Base-by-base conservation (phyloP, 2,329 filamentous ascomycete genomes). In the Penicillium brasilianum region DNA sequence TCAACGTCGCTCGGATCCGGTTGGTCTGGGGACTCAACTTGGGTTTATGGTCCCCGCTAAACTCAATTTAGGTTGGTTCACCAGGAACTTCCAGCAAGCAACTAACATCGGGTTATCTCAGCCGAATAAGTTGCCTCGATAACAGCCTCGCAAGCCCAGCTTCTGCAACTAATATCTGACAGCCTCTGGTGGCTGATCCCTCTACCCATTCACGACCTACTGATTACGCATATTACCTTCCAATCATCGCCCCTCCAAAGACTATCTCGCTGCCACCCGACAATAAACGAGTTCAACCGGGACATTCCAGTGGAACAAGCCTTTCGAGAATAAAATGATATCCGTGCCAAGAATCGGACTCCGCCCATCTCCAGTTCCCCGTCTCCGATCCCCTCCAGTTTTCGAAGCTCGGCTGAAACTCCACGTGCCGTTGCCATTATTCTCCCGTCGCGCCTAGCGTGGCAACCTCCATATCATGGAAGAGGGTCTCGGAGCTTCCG, bases 161-260 rank as follows among this genome's bases (percentile, higher is more conserved):
- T 25, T 22, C 25, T 30, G 44, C 22, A 16, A 48, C 44, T n/a
- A 50, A 32, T 14, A 18, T 50, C 30, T 50, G 28, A 50, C 46
- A 50, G 46, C n/a, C 46, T 20, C 46, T 20, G 46, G 46, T 50
- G 46, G 46, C 46, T 18, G 46, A 34, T 50, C 16, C 30, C 9
- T 13, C 46, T 14, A 8, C 32, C 28, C 46, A 50, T 50, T 20
- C 28, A 32, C 46, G 13, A 10, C 8, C n/a, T 20, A 20, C 46
- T 13, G 46, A 32, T 32, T 50, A 18, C 46, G 16, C 4, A 20
- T 32, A 18, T 28, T 54, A 30, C n/a, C n/a, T 10, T 28, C 16
- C 10, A 7, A 28, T 30, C 36, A 16, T n/a, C 11, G 14, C 25
- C 25, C 25, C 25, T 28, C 25, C 6, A 16, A 28, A 41, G 28